Percentiles rank a stretch among this genome's conserved stretches.
These are phyloP conservation scores for Solanum clarkiae DNA, from an alignment of 257 asterid species.

Conservation along the genomic window DNA sequence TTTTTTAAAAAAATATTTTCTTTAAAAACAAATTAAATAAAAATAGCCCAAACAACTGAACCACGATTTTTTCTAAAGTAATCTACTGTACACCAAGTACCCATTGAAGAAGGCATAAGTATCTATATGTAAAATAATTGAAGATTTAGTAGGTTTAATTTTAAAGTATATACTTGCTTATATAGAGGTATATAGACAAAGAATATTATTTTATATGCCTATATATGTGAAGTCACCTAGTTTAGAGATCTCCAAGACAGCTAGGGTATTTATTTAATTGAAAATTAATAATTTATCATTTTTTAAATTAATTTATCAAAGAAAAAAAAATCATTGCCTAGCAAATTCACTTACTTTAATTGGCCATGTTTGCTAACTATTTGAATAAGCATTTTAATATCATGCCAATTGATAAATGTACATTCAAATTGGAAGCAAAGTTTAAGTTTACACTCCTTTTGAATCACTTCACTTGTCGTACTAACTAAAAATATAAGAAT, in stretches of 20 bases:
- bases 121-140: not conserved
- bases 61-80: not conserved
- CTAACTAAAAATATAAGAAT: no score
- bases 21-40: no score
- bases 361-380: not conserved
- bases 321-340: not conserved
- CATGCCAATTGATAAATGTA: no score
- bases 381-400: not conserved
- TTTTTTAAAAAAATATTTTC: no score
- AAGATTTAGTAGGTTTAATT: not conserved
- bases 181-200: no score
- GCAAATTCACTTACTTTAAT: not conserved
- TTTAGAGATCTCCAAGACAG: not conserved
- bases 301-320: not conserved
- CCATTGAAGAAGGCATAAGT: not conserved
- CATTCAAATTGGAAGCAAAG: no score
- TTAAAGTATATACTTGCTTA: not conserved
- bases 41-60: no score
- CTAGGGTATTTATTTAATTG: not conserved
- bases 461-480: no score
- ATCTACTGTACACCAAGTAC: not conserved
- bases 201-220: no score
- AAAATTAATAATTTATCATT: not conserved
- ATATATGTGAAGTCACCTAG: not conserved
- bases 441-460: no score